Evolutionary conservation across 768 basidiomycete genomes (phyloP).

Genomic region (Melanogaster broomeanus): DNA sequence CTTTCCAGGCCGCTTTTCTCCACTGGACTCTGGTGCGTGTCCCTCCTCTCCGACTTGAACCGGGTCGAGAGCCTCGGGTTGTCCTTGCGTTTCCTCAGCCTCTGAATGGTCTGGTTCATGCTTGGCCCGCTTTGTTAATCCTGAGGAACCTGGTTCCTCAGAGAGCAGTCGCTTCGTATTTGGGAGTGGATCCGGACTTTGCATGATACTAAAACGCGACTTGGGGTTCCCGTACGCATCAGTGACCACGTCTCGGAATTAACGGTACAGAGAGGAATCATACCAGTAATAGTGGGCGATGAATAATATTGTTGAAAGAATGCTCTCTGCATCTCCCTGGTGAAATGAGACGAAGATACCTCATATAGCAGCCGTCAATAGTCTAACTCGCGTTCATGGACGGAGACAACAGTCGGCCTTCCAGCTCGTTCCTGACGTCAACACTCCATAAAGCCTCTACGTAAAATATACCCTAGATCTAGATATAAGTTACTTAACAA

Average conservation of each 20-base stretch:
- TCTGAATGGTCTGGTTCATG: slow-evolving; percentile 1
- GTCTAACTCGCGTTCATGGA: neutral
- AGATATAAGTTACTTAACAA: neutral
- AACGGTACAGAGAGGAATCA: neutral
- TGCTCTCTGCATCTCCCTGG: slow-evolving; percentile 9
- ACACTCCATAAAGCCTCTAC: neutral
- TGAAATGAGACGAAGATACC: slow-evolving; percentile 13
- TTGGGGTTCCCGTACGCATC: neutral
- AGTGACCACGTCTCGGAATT: neutral
- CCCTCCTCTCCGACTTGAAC: neutral
- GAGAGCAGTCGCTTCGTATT: slow-evolving; percentile 5
- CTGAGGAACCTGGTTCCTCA: slow-evolving; percentile 1
- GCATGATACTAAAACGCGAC: slow-evolving; percentile 6
- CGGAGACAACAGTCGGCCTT: too few species aligned
- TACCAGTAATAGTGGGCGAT: slow-evolving; percentile 2
- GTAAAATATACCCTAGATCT: slow-evolving; percentile 1
- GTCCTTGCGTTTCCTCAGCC: neutral
- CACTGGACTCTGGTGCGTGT: neutral
- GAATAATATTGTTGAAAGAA: neutral
- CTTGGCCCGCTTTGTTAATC: slow-evolving; percentile 12
- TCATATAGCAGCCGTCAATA: slow-evolving; percentile 14
- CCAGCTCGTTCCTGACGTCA: neutral
- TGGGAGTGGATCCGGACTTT: slow-evolving; percentile 1
- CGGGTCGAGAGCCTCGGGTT: neutral
- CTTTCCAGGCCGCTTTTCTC: slow-evolving; percentile 7